Conservation (phyloP, 2,329 filamentous ascomycete genomes). For the Venturia pyrina region DNA sequence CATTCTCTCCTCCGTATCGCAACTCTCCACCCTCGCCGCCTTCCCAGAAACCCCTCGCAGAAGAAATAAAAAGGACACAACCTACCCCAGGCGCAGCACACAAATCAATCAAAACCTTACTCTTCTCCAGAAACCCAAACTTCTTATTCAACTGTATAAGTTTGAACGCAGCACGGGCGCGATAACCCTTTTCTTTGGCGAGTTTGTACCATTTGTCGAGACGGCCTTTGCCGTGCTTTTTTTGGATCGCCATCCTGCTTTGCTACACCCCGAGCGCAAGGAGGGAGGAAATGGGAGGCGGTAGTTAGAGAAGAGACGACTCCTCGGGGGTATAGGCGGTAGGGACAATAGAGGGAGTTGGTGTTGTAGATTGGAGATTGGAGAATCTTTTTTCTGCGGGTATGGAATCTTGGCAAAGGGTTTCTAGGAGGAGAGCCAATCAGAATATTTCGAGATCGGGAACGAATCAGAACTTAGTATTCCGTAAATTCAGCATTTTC, state of each 20-base stretch:
- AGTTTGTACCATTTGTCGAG: constrained; percentile 98
- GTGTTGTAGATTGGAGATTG: background rate
- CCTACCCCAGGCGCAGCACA: constrained; percentile 88
- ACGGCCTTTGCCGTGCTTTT: constrained; percentile 98
- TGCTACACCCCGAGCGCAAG: too few species aligned
- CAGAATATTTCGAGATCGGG: background rate
- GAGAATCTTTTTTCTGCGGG: background rate
- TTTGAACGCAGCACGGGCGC: constrained; percentile 48
- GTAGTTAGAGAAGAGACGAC: background rate
- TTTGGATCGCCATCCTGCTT: constrained; percentile 77
- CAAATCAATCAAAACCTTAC: constrained; percentile 91
- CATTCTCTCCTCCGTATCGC: too few species aligned
- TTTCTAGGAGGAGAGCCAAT: background rate
- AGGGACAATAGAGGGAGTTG: background rate
- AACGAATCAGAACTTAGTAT: background rate
- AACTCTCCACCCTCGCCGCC: too few species aligned
- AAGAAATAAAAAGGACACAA: constrained; percentile 16
- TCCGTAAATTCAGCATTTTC: background rate
- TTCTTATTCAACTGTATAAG: constrained; percentile 71
- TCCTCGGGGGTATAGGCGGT: background rate
- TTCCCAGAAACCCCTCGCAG: background rate
- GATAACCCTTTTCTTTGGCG: constrained; percentile 96
- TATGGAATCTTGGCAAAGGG: background rate
- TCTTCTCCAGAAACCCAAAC: constrained; percentile 95
- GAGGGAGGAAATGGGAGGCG: background rate